Percentiles rank a stretch among this genome's conserved stretches.
Evolutionary conservation across 805 yeast species (phyloP).

Genomic region (Dipodascus albidus): DNA sequence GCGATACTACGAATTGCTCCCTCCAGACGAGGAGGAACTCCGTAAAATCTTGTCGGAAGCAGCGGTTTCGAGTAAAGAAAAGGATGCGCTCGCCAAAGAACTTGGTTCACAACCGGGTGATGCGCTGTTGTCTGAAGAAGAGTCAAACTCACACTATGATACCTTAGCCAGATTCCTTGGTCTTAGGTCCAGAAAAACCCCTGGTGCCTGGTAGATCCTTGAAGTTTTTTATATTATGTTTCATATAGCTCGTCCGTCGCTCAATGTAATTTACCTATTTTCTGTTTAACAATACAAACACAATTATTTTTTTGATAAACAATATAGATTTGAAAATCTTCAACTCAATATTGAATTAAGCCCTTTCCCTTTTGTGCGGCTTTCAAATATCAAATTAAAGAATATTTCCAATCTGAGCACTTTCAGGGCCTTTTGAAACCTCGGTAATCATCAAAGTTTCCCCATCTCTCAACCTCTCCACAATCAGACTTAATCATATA

Average conservation of each 20-base stretch:
- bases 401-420: too few relatives aligned
- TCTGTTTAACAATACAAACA: too few relatives aligned
- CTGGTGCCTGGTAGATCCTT: constrained; percentile 37
- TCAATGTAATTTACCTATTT: too few relatives aligned
- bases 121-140: constrained; percentile 32
- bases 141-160: constrained; percentile 43
- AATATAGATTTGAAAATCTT: too few relatives aligned
- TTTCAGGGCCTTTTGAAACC: too few relatives aligned
- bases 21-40: constrained; percentile 48
- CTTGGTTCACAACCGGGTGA: constrained; percentile 19
- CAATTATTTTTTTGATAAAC: too few relatives aligned
- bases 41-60: constrained; percentile 25
- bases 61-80: background rate
- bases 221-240: too few relatives aligned
- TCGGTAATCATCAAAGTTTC: background rate
- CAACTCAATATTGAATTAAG: too few relatives aligned
- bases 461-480: background rate
- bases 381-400: too few relatives aligned
- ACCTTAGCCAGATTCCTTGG: constrained; percentile 64
- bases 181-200: constrained; percentile 40
- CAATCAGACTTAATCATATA: too few relatives aligned
- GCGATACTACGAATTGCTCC: constrained; percentile 64
- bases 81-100: constrained; percentile 40
- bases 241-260: background rate
- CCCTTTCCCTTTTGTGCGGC: too few relatives aligned